These are phyloP conservation scores for Rhizopogon sp. DNA, from an alignment of 768 basidiomycete species.

Conservation along the genomic window DNA sequence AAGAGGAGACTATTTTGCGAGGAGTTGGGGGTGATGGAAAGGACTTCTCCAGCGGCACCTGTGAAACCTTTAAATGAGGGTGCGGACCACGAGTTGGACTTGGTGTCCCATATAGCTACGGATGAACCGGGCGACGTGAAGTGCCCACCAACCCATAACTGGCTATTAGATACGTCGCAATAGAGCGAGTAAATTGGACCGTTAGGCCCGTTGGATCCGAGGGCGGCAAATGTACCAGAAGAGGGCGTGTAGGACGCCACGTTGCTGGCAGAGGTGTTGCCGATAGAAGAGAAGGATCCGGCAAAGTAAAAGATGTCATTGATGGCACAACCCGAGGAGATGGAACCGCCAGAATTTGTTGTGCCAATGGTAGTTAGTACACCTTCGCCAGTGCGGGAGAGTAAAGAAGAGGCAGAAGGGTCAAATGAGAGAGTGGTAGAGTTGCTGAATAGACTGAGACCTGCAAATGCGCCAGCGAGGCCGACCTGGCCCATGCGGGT, in stretches of 20 bases:
- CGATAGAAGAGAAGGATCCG: constrained; percentile 77
- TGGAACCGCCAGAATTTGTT: constrained; percentile 75
- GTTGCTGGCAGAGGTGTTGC: constrained; percentile 55
- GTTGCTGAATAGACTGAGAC: constrained; percentile 71
- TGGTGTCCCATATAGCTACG: constrained; percentile 68
- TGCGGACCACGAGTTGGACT: constrained; percentile 62
- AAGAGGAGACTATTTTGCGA: constrained; percentile 78
- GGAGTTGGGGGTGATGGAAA: constrained; percentile 70
- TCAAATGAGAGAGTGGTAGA: constrained; percentile 57
- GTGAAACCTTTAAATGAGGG: constrained; percentile 80
- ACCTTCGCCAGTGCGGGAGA: constrained; percentile 62
- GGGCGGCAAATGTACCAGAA: constrained; percentile 49
- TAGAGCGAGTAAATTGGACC: constrained; percentile 69
- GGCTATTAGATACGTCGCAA: constrained; percentile 63
- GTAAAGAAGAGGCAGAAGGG: constrained; percentile 64
- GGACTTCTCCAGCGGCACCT: constrained; percentile 64
- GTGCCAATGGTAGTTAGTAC: constrained; percentile 65
- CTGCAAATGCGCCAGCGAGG: constrained; percentile 83
- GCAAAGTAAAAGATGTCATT: constrained; percentile 71
- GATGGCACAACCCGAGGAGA: constrained; percentile 70
- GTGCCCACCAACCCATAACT: constrained; percentile 75
- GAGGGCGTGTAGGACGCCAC: constrained; percentile 71
- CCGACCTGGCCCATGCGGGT: constrained; percentile 88
- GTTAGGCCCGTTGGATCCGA: constrained; percentile 68
- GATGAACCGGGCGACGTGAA: constrained; percentile 65